Percentiles rank a stretch among this genome's conserved stretches.
These are phyloP conservation scores for Penicillium angulare DNA, from an alignment of 495 filamentous ascomycete genomes.

Conservation along the genomic window DNA sequence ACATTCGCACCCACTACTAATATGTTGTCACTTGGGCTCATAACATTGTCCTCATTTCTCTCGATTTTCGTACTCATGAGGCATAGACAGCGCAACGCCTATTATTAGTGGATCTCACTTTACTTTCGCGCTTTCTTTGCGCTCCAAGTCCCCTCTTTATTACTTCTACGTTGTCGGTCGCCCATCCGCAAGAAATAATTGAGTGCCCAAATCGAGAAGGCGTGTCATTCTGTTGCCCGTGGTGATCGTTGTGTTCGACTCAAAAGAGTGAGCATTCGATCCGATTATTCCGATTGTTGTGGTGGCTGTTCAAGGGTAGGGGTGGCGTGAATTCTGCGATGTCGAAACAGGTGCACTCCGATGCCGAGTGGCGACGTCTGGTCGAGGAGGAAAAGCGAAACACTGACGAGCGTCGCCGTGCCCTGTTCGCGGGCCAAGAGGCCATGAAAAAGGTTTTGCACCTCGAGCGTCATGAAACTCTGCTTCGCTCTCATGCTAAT, in stretches of 20 bases:
- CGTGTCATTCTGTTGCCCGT: neutral
- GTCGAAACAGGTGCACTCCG: neutral
- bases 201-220: neutral
- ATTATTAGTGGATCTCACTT: too few species aligned
- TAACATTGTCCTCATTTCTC: too few species aligned
- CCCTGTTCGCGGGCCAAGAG: neutral
- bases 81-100: too few species aligned
- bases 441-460: neutral
- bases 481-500: too few species aligned
- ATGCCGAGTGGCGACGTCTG: neutral
- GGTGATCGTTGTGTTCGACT: neutral
- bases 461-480: neutral
- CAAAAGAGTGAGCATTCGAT: neutral
- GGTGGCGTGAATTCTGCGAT: neutral
- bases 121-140: too few species aligned
- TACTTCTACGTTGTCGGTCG: too few species aligned
- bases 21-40: too few species aligned
- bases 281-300: neutral
- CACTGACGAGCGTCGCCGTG: neutral
- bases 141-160: too few species aligned
- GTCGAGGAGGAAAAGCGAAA: too few species aligned
- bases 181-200: neutral
- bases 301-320: neutral
- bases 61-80: too few species aligned
- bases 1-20: too few species aligned